phyloP scores from a whole-genome alignment of 2,329 filamentous ascomycete genomes.

The Pestalotiopsis sp. region DNA sequence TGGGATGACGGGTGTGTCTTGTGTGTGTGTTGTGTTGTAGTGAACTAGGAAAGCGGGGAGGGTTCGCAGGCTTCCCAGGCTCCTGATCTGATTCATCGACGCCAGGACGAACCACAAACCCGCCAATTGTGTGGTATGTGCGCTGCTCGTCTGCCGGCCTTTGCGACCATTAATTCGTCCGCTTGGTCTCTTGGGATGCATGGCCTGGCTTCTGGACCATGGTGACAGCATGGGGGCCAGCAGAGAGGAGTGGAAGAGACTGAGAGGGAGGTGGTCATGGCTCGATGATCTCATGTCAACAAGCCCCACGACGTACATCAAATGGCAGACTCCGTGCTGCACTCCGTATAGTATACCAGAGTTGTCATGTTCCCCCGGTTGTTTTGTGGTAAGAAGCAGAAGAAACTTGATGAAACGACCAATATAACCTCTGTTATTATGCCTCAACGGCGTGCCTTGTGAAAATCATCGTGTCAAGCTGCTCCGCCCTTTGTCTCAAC shows the following conservation, averaged over 20 bases:
- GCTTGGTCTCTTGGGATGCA: background rate
- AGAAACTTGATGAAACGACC: constrained; percentile 1
- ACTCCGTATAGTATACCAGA: background rate
- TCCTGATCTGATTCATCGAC: background rate
- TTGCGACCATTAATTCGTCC: constrained; percentile 3
- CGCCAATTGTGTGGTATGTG: constrained; percentile 5
- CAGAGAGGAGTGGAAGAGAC: background rate
- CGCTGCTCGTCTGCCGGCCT: constrained; percentile 6
- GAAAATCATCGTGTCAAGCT: constrained; percentile 15
- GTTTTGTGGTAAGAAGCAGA: background rate
- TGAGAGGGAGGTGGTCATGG: background rate
- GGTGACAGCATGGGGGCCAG: background rate
- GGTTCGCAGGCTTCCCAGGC: background rate
- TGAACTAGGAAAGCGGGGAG: background rate
- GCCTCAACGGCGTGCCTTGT: background rate
- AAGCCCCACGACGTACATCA: background rate
- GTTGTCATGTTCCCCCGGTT: background rate
- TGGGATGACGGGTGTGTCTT: background rate
- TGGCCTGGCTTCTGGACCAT: background rate
- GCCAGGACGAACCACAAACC: background rate
- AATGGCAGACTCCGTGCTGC: background rate
- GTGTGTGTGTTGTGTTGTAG: background rate
- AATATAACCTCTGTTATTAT: constrained; percentile 1
- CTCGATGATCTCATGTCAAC: constrained; percentile 10
- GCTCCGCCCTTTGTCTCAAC: constrained; percentile 11